Conservation (phyloP, 2,329 filamentous ascomycete species). For the Lachnellula hyalina region DNA sequence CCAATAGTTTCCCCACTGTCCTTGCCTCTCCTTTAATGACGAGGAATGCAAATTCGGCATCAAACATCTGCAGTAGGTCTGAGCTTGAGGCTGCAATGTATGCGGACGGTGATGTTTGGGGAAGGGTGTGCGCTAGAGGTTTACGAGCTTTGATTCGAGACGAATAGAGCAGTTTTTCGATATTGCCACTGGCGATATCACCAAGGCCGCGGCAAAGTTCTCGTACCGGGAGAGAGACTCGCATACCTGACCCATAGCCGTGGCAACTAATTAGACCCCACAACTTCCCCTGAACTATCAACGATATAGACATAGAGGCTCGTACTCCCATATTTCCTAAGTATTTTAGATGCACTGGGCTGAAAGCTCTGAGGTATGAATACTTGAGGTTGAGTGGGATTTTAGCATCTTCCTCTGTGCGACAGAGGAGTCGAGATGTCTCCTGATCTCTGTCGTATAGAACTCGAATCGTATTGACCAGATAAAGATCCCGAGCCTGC, state of each 20-base stretch:
- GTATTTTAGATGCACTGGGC: conserved; percentile 82
- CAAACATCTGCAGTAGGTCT: conserved; percentile 19
- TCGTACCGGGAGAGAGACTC: conserved; percentile 82
- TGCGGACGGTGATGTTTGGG: conserved; percentile 14
- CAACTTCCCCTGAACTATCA: conserved; percentile 75
- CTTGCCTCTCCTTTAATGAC: conserved; percentile 20
- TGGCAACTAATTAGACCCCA: conserved; percentile 87
- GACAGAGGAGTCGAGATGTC: conserved; percentile 74
- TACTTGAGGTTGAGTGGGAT: conserved; percentile 75
- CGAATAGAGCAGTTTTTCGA: conserved; percentile 19
- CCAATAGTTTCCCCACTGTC: conserved; percentile 17
- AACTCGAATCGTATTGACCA: conserved; percentile 78
- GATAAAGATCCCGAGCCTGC: conserved; percentile 81
- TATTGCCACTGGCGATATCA: conserved; percentile 16
- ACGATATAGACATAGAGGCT: conserved; percentile 87
- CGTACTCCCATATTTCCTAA: conserved; percentile 79
- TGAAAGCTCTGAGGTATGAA: conserved; percentile 80
- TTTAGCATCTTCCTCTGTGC: conserved; percentile 65
- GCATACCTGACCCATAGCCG: conserved; percentile 72
- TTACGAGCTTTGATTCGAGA: conserved; percentile 16
- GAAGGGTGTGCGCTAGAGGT: conserved; percentile 7
- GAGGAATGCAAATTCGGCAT: conserved; percentile 21
- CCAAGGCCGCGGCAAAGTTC: conserved; percentile 82
- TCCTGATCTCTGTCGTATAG: conserved; percentile 77
- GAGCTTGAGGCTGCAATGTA: conserved; percentile 18